phyloP scores from a whole-genome alignment of 2,329 filamentous ascomycete species.

The Clarireedia monteithiana region DNA sequence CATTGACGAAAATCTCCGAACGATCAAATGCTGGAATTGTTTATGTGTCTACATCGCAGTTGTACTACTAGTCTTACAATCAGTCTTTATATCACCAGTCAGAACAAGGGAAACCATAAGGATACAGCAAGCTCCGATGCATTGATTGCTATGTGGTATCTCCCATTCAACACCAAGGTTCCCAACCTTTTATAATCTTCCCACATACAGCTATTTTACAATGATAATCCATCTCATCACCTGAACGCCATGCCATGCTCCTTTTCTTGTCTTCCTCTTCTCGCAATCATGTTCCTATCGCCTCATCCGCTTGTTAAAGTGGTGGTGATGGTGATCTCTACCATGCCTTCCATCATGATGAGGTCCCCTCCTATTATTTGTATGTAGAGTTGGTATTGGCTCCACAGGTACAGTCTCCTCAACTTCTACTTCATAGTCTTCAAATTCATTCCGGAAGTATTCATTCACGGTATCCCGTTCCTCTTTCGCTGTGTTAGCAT shows the following conservation, averaged over 20 bases:
- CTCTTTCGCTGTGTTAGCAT: constrained; percentile 62
- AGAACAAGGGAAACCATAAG: too few species aligned
- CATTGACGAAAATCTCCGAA: too few species aligned
- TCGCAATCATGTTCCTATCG: neutral
- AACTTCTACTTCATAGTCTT: constrained; percentile 70
- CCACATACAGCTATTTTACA: constrained; percentile 1
- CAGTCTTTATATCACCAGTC: too few species aligned
- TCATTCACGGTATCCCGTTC: constrained; percentile 62
- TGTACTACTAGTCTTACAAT: too few species aligned
- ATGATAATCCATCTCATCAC: neutral
- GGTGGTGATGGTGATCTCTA: constrained; percentile 12
- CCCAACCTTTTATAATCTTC: neutral
- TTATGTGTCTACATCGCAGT: too few species aligned
- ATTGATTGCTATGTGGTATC: neutral
- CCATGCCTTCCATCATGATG: constrained; percentile 11
- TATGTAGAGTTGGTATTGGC: constrained; percentile 10
- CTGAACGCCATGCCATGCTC: neutral
- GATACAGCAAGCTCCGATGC: too few species aligned
- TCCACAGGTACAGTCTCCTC: constrained; percentile 45
- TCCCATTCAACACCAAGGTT: neutral
- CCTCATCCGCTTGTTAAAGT: constrained; percentile 15
- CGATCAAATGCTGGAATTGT: too few species aligned
- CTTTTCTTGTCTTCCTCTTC: neutral
- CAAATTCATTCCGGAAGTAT: constrained; percentile 67
- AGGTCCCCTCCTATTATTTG: constrained; percentile 12